Base-by-base conservation (phyloP, 1,284 basidiomycete genomes). In the Phylloporus gajari region DNA sequence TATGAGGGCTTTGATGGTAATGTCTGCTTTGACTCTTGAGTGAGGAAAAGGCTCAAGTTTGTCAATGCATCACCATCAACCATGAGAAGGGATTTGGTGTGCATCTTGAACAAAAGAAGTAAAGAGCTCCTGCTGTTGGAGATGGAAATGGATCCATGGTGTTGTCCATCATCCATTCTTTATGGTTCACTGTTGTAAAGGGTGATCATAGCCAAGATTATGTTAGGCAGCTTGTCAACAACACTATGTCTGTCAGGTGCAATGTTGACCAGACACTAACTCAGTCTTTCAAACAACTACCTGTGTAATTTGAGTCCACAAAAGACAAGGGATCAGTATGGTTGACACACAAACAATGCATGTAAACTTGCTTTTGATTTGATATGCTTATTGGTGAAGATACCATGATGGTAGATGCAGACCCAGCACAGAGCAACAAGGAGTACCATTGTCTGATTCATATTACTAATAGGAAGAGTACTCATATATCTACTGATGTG, bases 321-420 rank as follows among this genome's bases (percentile, higher is more conserved):
- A 91, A 91, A 79, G 88, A 88, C 69, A 88, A 89, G 72, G 93
- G 94, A 69, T 91, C 95, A 59, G 88, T 97, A 88, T 97, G 96
- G 94, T 88, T 97, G 73, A 96, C 95, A 9, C 95, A 97, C 86
- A 97, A 97, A 88, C 90, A 95, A 87, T 85, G 95, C 97, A 82
- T 80, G 94, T 84, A 13, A 65, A 48, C 46, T 25, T 40, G 27
- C 56, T 25, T 42, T 35, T 53, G 19, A 21, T 1, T 61, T 30
- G 30, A 23, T 51, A n/a, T n/a, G n/a, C n/a, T n/a, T n/a, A n/a
- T n/a, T n/a, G 91, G 88, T 23, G 90, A 89, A 58, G 91, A 94
- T 79, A 84, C 85, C 32, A 76, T 85, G 25, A 93, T 92, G 89
- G 84, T 82, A 40, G 84, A 86, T 51, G 79, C 75, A 72, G 83